Evolutionary conservation across 2,329 filamentous ascomycete species (phyloP).

Genomic region (Exophiala oligosperma): DNA sequence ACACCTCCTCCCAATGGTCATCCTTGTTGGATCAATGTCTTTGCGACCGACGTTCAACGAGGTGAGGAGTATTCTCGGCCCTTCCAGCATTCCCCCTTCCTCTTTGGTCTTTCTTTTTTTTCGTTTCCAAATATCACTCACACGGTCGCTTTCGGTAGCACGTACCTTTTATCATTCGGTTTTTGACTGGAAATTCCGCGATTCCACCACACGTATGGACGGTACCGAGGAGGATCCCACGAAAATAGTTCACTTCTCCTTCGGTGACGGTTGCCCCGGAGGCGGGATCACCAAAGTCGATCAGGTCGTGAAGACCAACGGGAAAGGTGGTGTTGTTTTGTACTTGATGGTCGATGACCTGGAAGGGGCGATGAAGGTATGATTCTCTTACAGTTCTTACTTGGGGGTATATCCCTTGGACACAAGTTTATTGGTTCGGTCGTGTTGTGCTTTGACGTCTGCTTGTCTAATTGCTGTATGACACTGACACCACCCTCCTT

Average conservation of each 20-base stretch:
- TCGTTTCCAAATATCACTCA: no score
- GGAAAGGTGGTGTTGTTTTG: slow-evolving; percentile 20
- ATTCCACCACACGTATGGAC: neutral
- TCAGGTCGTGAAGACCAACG: slow-evolving; percentile 9
- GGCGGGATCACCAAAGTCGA: slow-evolving; percentile 27
- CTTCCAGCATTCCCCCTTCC: neutral
- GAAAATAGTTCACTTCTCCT: slow-evolving; percentile 25
- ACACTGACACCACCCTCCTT: no score
- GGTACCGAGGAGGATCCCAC: slow-evolving; percentile 10
- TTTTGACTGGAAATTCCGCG: slow-evolving; percentile 29
- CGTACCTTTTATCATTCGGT: slow-evolving; percentile 28
- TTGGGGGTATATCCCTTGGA: no score
- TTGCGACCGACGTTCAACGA: slow-evolving; percentile 26
- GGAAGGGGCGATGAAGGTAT: slow-evolving; percentile 22
- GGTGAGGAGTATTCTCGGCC: slow-evolving; percentile 6
- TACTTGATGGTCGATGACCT: slow-evolving; percentile 30
- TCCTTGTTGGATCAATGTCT: slow-evolving; percentile 30
- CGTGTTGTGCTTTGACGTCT: no score
- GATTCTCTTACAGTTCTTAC: neutral
- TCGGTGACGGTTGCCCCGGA: slow-evolving; percentile 17
- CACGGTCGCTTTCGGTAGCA: slow-evolving; percentile 11
- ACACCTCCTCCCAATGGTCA: slow-evolving; percentile 25
- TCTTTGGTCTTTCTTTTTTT: neutral
- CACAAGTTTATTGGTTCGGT: neutral
- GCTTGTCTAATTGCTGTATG: no score